A percentile compares a stretch with the other conserved stretches of the same genome.
Conservation (phyloP, 805 yeast species). For the Saitoella complicata region DNA sequence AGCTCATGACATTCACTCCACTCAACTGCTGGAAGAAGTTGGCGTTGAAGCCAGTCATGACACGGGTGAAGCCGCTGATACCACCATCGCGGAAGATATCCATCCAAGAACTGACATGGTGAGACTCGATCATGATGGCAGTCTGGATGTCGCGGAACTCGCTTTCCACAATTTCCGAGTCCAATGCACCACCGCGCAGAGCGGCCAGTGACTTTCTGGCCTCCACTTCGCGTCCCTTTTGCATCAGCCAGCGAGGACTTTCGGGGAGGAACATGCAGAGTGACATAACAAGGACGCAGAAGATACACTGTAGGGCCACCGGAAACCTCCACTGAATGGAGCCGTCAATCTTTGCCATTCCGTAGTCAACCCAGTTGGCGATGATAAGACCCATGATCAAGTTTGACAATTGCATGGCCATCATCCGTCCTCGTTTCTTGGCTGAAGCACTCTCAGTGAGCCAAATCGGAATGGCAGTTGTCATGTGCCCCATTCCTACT, state of each 20-base stretch:
- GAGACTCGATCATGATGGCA: constrained; percentile 7
- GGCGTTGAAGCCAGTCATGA: constrained; percentile 27
- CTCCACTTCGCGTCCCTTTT: constrained; percentile 35
- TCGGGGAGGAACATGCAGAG: constrained; percentile 32
- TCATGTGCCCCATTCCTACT: constrained; percentile 39
- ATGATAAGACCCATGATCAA: constrained; percentile 35
- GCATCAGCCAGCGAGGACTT: constrained; percentile 43
- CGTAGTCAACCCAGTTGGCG: constrained; percentile 59
- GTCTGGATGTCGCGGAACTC: constrained; percentile 3
- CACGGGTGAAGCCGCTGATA: constrained; percentile 30
- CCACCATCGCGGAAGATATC: constrained; percentile 24
- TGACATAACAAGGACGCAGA: too few species aligned
- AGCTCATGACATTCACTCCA: constrained; percentile 18
- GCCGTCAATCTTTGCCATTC: constrained; percentile 31
- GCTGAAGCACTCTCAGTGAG: constrained; percentile 60
- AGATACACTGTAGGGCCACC: constrained; percentile 23
- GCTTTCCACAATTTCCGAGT: too few species aligned
- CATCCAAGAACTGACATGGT: constrained; percentile 7
- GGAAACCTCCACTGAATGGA: constrained; percentile 51
- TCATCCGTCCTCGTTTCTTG: constrained; percentile 47
- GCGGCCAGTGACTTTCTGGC: constrained; percentile 17
- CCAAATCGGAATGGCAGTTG: constrained; percentile 45
- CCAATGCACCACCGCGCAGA: too few species aligned
- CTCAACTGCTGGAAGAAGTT: constrained; percentile 30
- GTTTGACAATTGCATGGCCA: constrained; percentile 45